Evolutionary conservation across 2,329 filamentous ascomycete species (phyloP), one percentile per base, ranked within the genome.

Genomic region (Mycosphaerella sp.): DNA sequence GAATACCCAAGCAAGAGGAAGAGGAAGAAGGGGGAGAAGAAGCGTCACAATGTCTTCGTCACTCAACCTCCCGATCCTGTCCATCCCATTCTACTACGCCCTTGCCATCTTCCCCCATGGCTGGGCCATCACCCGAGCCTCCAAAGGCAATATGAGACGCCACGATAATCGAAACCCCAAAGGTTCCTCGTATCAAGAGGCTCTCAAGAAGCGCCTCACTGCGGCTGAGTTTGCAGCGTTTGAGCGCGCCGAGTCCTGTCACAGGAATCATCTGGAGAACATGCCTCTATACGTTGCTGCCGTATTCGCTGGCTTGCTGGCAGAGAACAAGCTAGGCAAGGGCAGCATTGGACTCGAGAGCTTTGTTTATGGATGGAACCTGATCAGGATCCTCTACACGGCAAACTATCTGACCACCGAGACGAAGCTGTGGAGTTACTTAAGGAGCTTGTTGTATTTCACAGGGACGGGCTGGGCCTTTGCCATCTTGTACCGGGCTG

Each of bases 251-350:
- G 70, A 74, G 55, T 68, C 72, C 4, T 76, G 73, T 34, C 73
- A 77, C 57, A 66, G 70, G 29, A 77, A 77, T 59, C 69, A 70
- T 29, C 67, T 76, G 57, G 75, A 78, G 65, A 75, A 72, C 49
- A 64, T 77, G 51, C 72, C 75, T 1, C 57, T 78, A 7, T 77
- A 76, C 56, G 62, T 72, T 8, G 68, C 73, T 1, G 72, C 74
- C 1, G 66, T 77, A 7, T 64, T 77, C 11, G 64, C 73, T 4
- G 74, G 72, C 0, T 70, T 76, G 42, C 58, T 76, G 48, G 75
- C 72, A 1, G 67, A 70, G 48, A 56, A 61, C 38, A 51, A 62
- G 46, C 58, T 60, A 2, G 65, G 63, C 4, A 56, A 55, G 11
- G 63, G 61, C n/a, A 57, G 51, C 21, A 51, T 63, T 5, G 70